Conservation (phyloP, 2,329 filamentous ascomycete genomes). For the Clarireedia monteithiana region DNA sequence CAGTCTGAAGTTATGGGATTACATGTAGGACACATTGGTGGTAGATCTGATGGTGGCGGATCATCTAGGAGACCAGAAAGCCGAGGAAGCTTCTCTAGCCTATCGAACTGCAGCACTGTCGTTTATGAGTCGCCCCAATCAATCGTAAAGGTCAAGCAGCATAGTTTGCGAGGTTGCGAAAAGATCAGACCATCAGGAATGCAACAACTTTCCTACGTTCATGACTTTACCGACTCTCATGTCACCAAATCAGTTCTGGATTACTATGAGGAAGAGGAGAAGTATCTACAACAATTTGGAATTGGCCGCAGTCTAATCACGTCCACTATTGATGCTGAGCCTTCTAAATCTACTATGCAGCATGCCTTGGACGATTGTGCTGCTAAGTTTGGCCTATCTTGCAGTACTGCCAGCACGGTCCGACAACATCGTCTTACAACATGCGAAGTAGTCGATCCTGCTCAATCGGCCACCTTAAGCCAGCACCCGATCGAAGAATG, state of each 20-base stretch:
- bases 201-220: slow-evolving; percentile 19
- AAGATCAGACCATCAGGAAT: neutral
- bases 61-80: neutral
- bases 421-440: neutral
- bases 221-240: slow-evolving; percentile 22
- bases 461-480: neutral
- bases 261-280: slow-evolving; percentile 20
- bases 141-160: neutral
- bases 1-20: too few species aligned
- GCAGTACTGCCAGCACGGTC: neutral
- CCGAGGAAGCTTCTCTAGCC: neutral
- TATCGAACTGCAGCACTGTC: neutral
- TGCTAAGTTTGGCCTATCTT: neutral
- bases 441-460: neutral
- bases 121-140: neutral
- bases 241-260: slow-evolving; percentile 20
- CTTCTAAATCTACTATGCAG: neutral
- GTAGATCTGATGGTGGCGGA: neutral
- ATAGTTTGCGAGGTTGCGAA: neutral
- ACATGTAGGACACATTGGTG: too few species aligned
- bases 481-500: neutral
- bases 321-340: neutral
- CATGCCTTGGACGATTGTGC: neutral
- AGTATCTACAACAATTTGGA: neutral
- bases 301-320: neutral